These are phyloP conservation scores for Cucurbita moschata DNA, from an alignment of 306 rosid genomes.

Conservation along the genomic window DNA sequence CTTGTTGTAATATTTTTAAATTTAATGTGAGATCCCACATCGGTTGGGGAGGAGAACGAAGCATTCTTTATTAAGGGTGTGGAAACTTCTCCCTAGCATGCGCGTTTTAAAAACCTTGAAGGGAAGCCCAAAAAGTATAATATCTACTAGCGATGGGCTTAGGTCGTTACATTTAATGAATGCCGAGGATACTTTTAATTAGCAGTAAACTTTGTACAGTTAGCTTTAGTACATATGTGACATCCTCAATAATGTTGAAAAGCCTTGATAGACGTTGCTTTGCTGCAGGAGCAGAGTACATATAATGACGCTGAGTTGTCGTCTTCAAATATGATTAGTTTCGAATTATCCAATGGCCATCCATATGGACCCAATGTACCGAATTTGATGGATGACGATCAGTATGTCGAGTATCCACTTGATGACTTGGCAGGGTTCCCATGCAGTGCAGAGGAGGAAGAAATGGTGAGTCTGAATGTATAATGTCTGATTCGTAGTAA, in stretches of 20 bases:
- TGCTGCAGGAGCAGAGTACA: constrained; percentile 38
- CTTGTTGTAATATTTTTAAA: neutral
- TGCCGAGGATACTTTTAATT: neutral
- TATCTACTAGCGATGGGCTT: no score
- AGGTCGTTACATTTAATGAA: no score
- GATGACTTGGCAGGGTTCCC: constrained; percentile 71
- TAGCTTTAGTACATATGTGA: neutral
- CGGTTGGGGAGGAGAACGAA: no score
- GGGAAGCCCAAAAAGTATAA: no score
- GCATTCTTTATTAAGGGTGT: no score
- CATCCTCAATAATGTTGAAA: neutral
- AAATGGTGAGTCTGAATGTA: constrained; percentile 40
- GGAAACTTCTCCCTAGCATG: no score
- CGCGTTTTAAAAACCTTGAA: no score
- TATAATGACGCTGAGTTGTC: constrained; percentile 38
- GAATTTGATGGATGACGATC: constrained; percentile 51
- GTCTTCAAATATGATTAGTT: constrained; percentile 83
- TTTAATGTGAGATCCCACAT: no score
- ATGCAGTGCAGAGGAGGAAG: constrained; percentile 52
- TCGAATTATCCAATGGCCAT: constrained; percentile 59
- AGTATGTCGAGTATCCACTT: constrained; percentile 63
- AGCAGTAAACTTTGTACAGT: neutral
- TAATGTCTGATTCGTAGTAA: constrained; percentile 9
- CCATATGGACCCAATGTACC: constrained; percentile 55
- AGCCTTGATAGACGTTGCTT: neutral